These are phyloP conservation scores for Cephalotrichum gorgonifer DNA, from an alignment of 2,329 filamentous ascomycete species.

Conservation along the genomic window DNA sequence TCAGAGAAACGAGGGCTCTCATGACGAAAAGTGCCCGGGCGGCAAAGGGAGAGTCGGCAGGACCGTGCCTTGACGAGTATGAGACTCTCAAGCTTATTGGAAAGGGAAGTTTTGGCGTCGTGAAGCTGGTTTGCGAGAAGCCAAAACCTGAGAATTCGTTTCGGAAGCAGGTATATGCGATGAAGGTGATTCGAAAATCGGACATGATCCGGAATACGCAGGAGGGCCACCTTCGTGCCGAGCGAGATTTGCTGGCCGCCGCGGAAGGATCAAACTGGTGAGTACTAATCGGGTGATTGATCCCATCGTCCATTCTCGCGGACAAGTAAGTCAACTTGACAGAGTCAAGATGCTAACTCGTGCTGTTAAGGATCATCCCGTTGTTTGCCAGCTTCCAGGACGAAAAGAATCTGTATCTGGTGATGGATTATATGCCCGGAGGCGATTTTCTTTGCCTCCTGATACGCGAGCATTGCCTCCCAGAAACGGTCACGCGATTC, in stretches of 20 bases:
- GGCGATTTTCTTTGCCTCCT: conserved; percentile 86
- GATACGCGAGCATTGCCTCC: conserved; percentile 73
- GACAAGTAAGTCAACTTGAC: conserved; percentile 1
- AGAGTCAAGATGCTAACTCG: background rate
- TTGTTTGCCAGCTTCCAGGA: conserved; percentile 87
- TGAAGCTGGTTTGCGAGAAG: conserved; percentile 70
- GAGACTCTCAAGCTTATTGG: conserved; percentile 75
- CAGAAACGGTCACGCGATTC: conserved; percentile 69
- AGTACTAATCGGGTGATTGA: conserved; percentile 10
- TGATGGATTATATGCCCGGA: conserved; percentile 98
- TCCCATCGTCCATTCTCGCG: background rate
- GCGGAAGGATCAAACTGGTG: conserved; percentile 79
- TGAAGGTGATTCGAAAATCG: conserved; percentile 95
- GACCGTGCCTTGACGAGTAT: conserved; percentile 36
- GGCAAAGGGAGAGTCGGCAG: conserved; percentile 4
- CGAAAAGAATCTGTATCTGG: conserved; percentile 70
- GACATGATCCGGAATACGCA: conserved; percentile 86
- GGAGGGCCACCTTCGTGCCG: conserved; percentile 83
- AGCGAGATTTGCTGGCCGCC: conserved; percentile 82
- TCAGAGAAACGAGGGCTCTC: conserved; percentile 62
- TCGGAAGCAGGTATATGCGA: conserved; percentile 62
- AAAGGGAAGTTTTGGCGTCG: conserved; percentile 90
- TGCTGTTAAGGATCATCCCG: conserved; percentile 59
- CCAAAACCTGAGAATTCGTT: conserved; percentile 15
- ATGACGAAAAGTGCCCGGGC: conserved; percentile 43